phyloP scores from a whole-genome alignment of 2,329 filamentous ascomycete genomes.

The Colletotrichum kahawae region DNA sequence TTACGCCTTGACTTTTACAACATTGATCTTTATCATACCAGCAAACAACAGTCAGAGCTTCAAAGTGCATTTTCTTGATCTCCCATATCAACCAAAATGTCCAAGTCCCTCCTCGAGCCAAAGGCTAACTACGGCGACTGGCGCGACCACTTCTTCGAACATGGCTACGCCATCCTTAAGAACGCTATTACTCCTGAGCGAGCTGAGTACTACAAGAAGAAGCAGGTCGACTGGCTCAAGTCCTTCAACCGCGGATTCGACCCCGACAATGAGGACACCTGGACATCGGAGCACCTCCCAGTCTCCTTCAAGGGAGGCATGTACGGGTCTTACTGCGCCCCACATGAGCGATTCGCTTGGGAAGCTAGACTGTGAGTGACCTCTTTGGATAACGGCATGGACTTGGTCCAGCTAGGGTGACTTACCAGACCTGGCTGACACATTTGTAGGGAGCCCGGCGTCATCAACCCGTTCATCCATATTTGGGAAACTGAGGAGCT shows the following conservation, averaged over 20 bases:
- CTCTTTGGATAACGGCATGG: too few species aligned
- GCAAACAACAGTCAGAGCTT: not conserved
- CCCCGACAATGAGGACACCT: constrained; percentile 40
- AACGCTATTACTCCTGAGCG: constrained; percentile 39
- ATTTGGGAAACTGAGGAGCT: constrained; percentile 40
- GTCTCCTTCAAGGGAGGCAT: constrained; percentile 47
- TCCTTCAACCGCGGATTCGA: constrained; percentile 45
- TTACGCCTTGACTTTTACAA: not conserved
- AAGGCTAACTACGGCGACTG: constrained; percentile 28
- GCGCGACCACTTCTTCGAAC: constrained; percentile 46
- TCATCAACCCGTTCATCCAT: constrained; percentile 44
- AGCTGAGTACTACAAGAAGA: constrained; percentile 43
- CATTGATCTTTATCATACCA: not conserved
- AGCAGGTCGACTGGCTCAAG: constrained; percentile 47
- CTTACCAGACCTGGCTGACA: not conserved
- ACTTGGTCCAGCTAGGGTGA: not conserved
- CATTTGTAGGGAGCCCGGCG: constrained; percentile 34
- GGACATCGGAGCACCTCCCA: constrained; percentile 48
- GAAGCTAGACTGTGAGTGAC: constrained; percentile 37
- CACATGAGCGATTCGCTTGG: constrained; percentile 49
- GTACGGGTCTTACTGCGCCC: constrained; percentile 41
- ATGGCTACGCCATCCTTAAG: constrained; percentile 48
- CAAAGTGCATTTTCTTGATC: not conserved
- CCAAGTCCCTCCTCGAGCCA: not conserved
- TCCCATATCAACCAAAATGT: not conserved